Evolutionary conservation across 345 rosid genomes (phyloP).

Genomic region (Erodium maritimum): DNA sequence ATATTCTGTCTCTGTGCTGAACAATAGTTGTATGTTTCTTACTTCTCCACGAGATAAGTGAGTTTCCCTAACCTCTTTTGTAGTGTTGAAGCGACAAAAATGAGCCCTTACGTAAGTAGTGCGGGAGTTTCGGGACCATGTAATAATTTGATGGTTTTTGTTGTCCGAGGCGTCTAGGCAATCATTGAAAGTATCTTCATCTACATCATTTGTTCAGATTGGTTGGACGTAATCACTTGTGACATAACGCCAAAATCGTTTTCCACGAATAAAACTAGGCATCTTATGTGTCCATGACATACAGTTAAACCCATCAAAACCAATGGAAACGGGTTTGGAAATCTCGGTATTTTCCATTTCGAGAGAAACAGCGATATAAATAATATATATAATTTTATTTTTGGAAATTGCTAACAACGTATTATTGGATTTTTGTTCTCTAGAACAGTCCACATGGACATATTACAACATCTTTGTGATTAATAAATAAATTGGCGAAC

Average conservation of each 20-base stretch:
- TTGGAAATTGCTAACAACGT: too few relatives aligned
- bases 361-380: neutral
- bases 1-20: too few relatives aligned
- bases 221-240: neutral
- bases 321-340: neutral
- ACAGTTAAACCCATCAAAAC: neutral
- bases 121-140: neutral
- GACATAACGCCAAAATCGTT: neutral
- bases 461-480: too few relatives aligned
- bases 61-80: too few relatives aligned
- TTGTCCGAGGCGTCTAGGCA: neutral
- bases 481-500: too few relatives aligned
- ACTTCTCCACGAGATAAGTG: too few relatives aligned
- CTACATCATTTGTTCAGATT: neutral
- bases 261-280: neutral
- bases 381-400: too few relatives aligned
- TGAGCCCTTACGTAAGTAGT: too few relatives aligned
- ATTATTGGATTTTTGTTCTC: too few relatives aligned
- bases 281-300: neutral
- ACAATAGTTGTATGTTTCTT: too few relatives aligned
- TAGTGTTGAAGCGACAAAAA: too few relatives aligned
- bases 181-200: neutral
- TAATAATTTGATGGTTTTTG: constrained; percentile 3
- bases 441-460: too few relatives aligned
- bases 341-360: neutral